phyloP scores from a whole-genome alignment of 495 filamentous ascomycete genomes.

The Hyphodiscus hymeniophilus region DNA sequence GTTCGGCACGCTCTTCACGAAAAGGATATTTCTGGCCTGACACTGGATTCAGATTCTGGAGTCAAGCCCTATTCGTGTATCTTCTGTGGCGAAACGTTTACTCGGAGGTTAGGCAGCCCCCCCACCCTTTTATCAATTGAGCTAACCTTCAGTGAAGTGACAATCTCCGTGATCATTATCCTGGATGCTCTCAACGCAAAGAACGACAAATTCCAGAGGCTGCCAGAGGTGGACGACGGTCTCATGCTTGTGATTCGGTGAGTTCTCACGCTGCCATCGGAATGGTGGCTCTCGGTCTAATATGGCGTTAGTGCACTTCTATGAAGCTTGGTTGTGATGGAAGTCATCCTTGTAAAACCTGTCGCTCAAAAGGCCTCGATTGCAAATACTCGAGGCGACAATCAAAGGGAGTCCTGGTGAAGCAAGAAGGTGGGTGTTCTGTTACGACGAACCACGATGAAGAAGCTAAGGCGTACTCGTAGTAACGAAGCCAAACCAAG shows the following conservation, averaged over 20 bases:
- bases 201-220: conserved; percentile 15
- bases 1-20: too few relatives aligned
- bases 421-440: conserved; percentile 8
- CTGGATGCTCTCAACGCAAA: conserved; percentile 12
- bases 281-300: neutral
- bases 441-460: neutral
- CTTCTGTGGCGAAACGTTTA: conserved; percentile 16
- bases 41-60: conserved; percentile 9
- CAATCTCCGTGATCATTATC: conserved; percentile 16
- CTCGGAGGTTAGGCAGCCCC: conserved; percentile 4
- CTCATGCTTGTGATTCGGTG: conserved; percentile 17
- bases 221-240: conserved; percentile 13
- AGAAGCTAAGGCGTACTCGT: neutral
- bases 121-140: neutral
- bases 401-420: conserved; percentile 16
- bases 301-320: conserved; percentile 33
- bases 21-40: too few relatives aligned
- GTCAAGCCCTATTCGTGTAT: conserved; percentile 16
- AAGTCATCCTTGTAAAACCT: conserved; percentile 37
- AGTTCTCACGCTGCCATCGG: neutral
- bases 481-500: conserved; percentile 17
- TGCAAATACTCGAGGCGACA: conserved; percentile 31
- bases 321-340: conserved; percentile 47
- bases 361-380: conserved; percentile 33
- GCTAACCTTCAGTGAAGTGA: conserved; percentile 5